Conservation (phyloP, 2,329 filamentous ascomycete genomes). For the Aspergillus sp. region DNA sequence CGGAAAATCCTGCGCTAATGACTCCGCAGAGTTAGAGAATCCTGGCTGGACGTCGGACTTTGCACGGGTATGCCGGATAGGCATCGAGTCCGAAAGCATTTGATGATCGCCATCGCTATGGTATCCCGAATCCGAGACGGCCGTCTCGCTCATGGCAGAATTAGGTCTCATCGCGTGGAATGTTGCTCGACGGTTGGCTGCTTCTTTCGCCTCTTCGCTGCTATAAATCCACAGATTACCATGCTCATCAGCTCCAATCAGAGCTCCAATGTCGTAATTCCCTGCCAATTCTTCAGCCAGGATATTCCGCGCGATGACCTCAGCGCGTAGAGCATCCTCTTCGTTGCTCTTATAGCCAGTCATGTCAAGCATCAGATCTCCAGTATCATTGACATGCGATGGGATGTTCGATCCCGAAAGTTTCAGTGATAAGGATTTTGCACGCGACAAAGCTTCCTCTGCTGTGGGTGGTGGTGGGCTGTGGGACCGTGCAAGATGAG, state of each 20-base stretch:
- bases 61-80: conserved; percentile 45
- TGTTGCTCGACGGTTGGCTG: conserved; percentile 59
- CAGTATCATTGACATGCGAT: conserved; percentile 80
- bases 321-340: conserved; percentile 81
- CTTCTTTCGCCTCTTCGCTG: conserved; percentile 90
- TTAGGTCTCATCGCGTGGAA: conserved; percentile 45
- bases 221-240: conserved; percentile 99
- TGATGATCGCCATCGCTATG: conserved; percentile 74
- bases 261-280: conserved; percentile 88
- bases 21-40: conserved; percentile 52
- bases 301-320: conserved; percentile 87
- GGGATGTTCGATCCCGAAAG: conserved; percentile 86
- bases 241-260: conserved; percentile 90
- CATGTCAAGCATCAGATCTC: conserved; percentile 97
- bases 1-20: conserved; percentile 39
- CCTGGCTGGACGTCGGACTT: conserved; percentile 64
- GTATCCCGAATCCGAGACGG: conserved; percentile 86
- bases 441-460: conserved; percentile 71
- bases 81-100: conserved; percentile 50
- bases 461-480: conserved; percentile 67
- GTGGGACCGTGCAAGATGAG: conserved; percentile 46
- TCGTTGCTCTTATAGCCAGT: conserved; percentile 92
- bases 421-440: conserved; percentile 75
- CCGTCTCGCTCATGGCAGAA: conserved; percentile 59
- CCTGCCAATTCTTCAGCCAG: conserved; percentile 87